phyloP scores from a whole-genome alignment of 2,329 filamentous ascomycete genomes.

The Cladophialophora chaetospira region DNA sequence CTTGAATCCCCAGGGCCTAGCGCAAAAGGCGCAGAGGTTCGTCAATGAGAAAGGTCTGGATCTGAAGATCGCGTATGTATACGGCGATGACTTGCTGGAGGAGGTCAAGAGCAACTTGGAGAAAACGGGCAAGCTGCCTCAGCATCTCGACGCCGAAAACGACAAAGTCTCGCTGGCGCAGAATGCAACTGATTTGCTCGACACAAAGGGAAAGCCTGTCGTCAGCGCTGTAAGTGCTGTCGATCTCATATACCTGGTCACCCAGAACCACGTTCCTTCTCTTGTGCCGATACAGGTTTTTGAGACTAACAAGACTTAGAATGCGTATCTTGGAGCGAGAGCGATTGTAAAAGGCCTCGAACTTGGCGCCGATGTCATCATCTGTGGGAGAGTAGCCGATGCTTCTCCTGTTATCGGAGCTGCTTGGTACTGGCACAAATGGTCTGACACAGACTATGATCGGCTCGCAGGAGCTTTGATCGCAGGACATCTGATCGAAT shows the following conservation, averaged over 20 bases:
- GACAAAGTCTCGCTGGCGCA: conserved; percentile 39
- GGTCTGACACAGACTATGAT: conserved; percentile 53
- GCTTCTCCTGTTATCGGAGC: conserved; percentile 59
- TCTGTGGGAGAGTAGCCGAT: conserved; percentile 52
- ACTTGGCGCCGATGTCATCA: conserved; percentile 45
- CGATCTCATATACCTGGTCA: too few relatives aligned
- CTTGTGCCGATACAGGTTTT: too few relatives aligned
- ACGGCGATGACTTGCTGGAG: conserved; percentile 49
- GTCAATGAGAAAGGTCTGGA: conserved; percentile 38
- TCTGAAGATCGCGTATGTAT: conserved; percentile 50
- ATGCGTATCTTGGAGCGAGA: conserved; percentile 57
- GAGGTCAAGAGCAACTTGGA: conserved; percentile 40
- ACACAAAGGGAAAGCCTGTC: conserved; percentile 41
- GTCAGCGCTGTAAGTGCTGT: too few relatives aligned
- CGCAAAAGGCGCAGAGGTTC: conserved; percentile 43
- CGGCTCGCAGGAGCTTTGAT: conserved; percentile 54
- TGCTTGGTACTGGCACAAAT: conserved; percentile 59
- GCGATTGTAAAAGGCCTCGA: conserved; percentile 48
- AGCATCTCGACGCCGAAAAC: conserved; percentile 48
- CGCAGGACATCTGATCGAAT: conserved; percentile 58
- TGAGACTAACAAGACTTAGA: too few relatives aligned
- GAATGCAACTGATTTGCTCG: conserved; percentile 43
- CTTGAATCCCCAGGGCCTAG: conserved; percentile 56
- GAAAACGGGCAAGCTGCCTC: conserved; percentile 38
- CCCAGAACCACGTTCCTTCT: too few relatives aligned